These are phyloP conservation scores for Pythium plurisporium DNA, from an alignment of 352 stramenopile genomes.

Conservation along the genomic window DNA sequence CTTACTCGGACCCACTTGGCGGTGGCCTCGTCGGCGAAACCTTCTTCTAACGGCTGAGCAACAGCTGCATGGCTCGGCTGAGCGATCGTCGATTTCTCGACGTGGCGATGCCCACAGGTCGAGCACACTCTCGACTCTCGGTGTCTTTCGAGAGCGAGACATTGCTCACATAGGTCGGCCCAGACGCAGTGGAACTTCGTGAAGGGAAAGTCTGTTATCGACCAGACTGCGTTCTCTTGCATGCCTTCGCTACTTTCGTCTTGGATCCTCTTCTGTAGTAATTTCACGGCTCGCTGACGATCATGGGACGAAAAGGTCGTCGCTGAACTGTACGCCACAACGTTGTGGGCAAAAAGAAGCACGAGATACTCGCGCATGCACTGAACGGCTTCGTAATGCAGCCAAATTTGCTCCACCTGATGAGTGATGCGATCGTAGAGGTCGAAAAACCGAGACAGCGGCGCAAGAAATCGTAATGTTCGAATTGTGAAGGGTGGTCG, in stretches of 20 bases:
- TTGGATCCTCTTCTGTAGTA: constrained; percentile 19
- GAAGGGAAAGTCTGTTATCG: constrained; percentile 15
- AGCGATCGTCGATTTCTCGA: constrained; percentile 28
- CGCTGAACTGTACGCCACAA: constrained; percentile 19
- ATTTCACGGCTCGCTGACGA: constrained; percentile 23
- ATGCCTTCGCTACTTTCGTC: constrained; percentile 11
- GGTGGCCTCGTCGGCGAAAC: background rate
- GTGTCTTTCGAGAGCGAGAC: constrained; percentile 23
- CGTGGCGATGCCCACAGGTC: constrained; percentile 30
- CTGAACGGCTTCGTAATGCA: constrained; percentile 30
- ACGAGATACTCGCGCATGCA: constrained; percentile 35
- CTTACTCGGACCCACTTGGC: constrained; percentile 13
- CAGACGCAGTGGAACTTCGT: constrained; percentile 41
- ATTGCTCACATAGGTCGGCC: constrained; percentile 47
- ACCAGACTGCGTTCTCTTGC: background rate
- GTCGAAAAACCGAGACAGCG: constrained; percentile 32
- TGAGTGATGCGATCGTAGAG: constrained; percentile 22
- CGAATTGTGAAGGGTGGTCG: constrained; percentile 26
- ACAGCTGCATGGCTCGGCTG: constrained; percentile 12
- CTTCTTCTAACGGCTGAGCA: background rate
- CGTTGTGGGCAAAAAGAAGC: constrained; percentile 27
- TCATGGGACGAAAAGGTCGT: constrained; percentile 28
- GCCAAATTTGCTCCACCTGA: constrained; percentile 25
- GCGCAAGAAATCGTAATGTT: constrained; percentile 26
- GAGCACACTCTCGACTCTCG: constrained; percentile 11